phyloP scores from a whole-genome alignment of 345 rosid genomes.

The Acer negundo region DNA sequence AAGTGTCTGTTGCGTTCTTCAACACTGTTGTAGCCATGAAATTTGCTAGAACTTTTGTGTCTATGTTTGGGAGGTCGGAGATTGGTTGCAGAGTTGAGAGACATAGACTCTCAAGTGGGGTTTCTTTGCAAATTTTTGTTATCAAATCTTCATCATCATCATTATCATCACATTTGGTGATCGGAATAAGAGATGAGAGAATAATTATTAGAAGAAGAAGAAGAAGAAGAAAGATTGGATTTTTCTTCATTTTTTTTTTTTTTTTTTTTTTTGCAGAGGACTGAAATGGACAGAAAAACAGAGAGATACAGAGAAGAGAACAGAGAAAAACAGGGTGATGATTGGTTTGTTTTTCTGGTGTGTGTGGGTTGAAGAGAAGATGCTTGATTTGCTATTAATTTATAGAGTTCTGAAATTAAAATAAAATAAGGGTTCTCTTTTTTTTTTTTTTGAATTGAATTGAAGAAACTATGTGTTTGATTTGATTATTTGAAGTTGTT shows the following conservation, averaged over 20 bases:
- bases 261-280: constrained; percentile 17
- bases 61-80: constrained; percentile 32
- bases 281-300: constrained; percentile 1
- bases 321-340: neutral
- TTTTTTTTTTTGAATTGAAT: neutral
- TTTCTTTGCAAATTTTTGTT: constrained; percentile 62
- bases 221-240: constrained; percentile 10
- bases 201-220: constrained; percentile 7
- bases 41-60: constrained; percentile 47
- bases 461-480: neutral
- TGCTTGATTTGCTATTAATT: neutral
- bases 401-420: neutral
- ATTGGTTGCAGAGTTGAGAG: constrained; percentile 45
- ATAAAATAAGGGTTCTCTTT: neutral
- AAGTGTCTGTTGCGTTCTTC: constrained; percentile 57
- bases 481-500: neutral
- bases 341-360: constrained; percentile 2
- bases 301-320: too few relatives aligned
- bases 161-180: constrained; percentile 28
- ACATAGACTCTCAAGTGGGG: constrained; percentile 76
- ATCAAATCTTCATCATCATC: constrained; percentile 30
- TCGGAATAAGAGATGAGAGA: constrained; percentile 1
- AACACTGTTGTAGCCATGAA: constrained; percentile 45
- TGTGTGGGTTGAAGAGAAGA: neutral
- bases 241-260: constrained; percentile 17